A percentile compares a stretch with the other conserved stretches of the same genome.
Evolutionary conservation across 148 eudicot species (phyloP).

Genomic region (Cornus florida): DNA sequence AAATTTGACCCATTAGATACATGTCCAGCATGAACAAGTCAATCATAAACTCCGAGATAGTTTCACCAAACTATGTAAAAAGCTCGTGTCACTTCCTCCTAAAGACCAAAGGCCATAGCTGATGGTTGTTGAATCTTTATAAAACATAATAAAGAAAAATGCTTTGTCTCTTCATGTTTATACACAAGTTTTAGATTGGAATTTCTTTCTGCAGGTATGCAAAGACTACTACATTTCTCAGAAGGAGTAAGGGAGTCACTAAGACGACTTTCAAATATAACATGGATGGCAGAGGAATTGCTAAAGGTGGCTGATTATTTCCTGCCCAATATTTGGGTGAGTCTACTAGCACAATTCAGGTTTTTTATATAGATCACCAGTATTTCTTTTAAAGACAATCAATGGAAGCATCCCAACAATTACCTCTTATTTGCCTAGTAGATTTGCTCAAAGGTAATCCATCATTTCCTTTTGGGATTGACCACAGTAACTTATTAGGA

Average conservation of each 20-base stretch:
- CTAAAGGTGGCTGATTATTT: constrained; percentile 54
- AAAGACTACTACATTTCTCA: constrained; percentile 45
- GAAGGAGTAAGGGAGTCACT: constrained; percentile 63
- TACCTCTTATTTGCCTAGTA: not conserved
- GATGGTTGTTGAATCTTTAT: not conserved
- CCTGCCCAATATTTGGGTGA: constrained; percentile 63
- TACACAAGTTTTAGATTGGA: constrained; percentile 4
- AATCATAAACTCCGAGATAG: too few relatives aligned
- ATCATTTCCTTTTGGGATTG: not conserved
- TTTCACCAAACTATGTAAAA: not conserved
- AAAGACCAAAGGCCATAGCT: not conserved
- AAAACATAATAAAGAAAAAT: not conserved
- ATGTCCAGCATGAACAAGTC: not conserved
- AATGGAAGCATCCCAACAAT: not conserved
- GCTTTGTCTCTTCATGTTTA: not conserved
- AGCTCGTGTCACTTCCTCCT: not conserved
- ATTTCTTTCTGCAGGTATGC: constrained; percentile 37
- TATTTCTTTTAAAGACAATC: not conserved
- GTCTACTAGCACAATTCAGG: constrained; percentile 12
- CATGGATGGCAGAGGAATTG: constrained; percentile 68
- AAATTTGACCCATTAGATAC: not conserved
- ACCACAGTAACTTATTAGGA: not conserved
- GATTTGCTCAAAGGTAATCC: not conserved
- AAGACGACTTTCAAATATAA: constrained; percentile 43
- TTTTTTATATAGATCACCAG: not conserved